Evolutionary conservation across 176 grass and related monocot genomes (phyloP), one percentile per base, ranked within the genome.

Genomic region (Phoenix dactylifera): DNA sequence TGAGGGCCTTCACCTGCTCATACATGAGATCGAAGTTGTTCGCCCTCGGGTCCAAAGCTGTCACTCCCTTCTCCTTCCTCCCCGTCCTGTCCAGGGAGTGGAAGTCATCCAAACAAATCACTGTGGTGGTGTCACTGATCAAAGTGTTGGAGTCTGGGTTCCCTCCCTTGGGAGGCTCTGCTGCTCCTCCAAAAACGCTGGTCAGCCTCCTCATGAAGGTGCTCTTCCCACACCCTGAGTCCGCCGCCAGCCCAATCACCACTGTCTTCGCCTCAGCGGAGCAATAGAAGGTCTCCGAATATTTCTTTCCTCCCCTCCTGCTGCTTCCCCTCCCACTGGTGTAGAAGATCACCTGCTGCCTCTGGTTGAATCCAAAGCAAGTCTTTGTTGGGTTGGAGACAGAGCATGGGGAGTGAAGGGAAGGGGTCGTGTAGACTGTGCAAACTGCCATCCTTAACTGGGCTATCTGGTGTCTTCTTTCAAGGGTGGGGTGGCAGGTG

Each of bases 121-220:
- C 64, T 2, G 64, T 53, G 23, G 64, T 66, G 24, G 64, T 54
- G 50, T 66, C 64, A 17, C 64, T 66, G 64, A 66, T 66, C 64
- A 66, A 24, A 1, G 50, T 66, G 51, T 66, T 66, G 50, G 64
- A 66, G 50, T 66, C 64, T 1, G 63, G 63, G 24, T 66, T 66
- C 17, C 50, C 64, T 54, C 64, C 64, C 24, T 20, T 66, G 23
- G 64, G 64, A 4, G 64, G 64, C 24, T 53, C 64, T 18, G 64
- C 64, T 18, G 64, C 64, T 52, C 64, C 64, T 5, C 64, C 64
- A 18, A 66, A 66, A 49, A 66, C 64, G 24, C 64, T 53, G 3
- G 64, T 66, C 50, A 66, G 22, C 64, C 64, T n/a, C 6, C 64
- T 52, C 64, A 66, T 66, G 64, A 66, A 66, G 64, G 50, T 66